Conservation (phyloP, 2,329 filamentous ascomycete genomes). For the Biscogniauxia marginata region DNA sequence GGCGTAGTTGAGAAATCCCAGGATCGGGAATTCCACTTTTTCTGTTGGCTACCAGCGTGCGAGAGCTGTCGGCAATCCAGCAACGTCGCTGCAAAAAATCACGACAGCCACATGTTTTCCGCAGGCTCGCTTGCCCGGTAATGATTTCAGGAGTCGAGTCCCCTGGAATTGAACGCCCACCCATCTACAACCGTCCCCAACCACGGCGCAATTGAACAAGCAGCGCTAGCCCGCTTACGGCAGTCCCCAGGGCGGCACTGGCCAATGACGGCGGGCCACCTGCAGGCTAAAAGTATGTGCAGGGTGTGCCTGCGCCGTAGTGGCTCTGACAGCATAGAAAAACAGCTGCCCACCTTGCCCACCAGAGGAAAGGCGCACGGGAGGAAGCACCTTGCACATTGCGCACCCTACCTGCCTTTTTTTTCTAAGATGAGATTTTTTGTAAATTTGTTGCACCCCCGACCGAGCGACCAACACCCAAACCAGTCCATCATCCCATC, state of each 20-base stretch:
- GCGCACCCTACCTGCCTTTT: neutral
- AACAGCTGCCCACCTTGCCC: neutral
- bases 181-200: neutral
- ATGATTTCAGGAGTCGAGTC: neutral
- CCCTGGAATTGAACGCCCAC: neutral
- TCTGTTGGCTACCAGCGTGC: neutral
- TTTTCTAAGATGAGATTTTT: neutral
- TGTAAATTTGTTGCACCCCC: neutral
- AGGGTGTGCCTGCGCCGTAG: neutral
- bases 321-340: neutral
- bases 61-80: neutral
- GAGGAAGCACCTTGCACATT: neutral
- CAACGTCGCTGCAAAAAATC: neutral
- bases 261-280: neutral
- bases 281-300: neutral
- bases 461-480: neutral
- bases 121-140: neutral
- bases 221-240: neutral
- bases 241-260: neutral
- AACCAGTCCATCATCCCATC: neutral
- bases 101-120: neutral
- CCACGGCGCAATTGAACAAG: neutral
- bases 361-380: neutral
- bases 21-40: neutral
- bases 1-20: neutral